A percentile compares a stretch with the other conserved stretches of the same genome.
Evolutionary conservation across 148 eudicot species (phyloP).

Genomic region (Agrostemma githago): DNA sequence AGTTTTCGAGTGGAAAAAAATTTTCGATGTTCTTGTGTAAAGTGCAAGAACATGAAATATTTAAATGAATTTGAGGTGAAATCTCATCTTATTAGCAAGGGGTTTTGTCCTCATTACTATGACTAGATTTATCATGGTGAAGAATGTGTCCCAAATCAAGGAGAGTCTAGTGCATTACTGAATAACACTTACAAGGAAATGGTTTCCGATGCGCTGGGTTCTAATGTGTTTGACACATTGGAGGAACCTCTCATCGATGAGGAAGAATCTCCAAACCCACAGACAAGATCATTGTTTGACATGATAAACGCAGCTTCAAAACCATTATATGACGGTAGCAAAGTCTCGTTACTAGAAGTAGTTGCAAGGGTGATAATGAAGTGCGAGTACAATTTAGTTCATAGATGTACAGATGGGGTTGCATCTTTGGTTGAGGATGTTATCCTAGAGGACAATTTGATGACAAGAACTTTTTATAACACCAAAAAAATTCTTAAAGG

Average conservation of each 20-base stretch:
- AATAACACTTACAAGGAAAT: not conserved
- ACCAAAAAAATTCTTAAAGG: not conserved
- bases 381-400: too few species aligned
- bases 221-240: not conserved
- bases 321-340: not conserved
- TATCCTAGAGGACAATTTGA: not conserved
- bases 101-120: too few species aligned
- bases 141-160: not conserved
- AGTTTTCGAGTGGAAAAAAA: too few species aligned
- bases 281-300: not conserved
- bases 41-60: too few species aligned
- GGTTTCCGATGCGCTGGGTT: not conserved
- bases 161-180: not conserved
- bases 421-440: too few species aligned
- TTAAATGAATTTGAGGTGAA: too few species aligned
- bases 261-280: not conserved
- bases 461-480: not conserved
- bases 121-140: not conserved
- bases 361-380: not conserved
- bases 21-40: too few species aligned
- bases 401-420: too few species aligned
- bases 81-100: too few species aligned
- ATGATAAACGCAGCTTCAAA: not conserved
- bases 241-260: not conserved
- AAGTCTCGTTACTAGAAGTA: not conserved